phyloP scores from a whole-genome alignment of 768 basidiomycete genomes.

The Dentipellis fragilis region DNA sequence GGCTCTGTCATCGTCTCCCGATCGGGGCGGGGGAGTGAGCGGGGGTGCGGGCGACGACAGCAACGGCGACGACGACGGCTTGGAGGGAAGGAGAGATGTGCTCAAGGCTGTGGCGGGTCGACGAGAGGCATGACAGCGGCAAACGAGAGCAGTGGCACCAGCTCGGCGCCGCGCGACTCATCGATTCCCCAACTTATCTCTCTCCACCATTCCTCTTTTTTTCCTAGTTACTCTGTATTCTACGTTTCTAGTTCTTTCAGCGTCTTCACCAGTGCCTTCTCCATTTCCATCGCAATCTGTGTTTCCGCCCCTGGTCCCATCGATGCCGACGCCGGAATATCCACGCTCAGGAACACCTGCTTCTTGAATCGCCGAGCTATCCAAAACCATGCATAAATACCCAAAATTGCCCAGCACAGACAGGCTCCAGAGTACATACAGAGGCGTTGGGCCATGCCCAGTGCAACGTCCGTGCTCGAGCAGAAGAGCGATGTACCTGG shows the following conservation, averaged over 20 bases:
- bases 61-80: not conserved
- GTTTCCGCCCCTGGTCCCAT: conserved; percentile 40
- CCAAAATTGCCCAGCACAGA: conserved; percentile 10
- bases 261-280: conserved; percentile 46
- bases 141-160: not conserved
- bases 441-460: conserved; percentile 71
- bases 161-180: not conserved
- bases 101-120: not conserved
- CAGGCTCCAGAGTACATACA: conserved; percentile 35
- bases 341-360: conserved; percentile 67
- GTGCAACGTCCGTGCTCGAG: conserved; percentile 49
- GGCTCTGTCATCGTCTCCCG: conserved; percentile 53
- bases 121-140: not conserved
- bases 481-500: conserved; percentile 58
- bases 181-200: not conserved
- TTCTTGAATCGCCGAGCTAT: conserved; percentile 55
- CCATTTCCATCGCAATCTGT: conserved; percentile 42
- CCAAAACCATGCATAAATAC: conserved; percentile 9
- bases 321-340: conserved; percentile 32
- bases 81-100: conserved; percentile 3
- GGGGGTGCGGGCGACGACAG: not conserved
- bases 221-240: no score
- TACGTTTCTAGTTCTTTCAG: conserved; percentile 27
- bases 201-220: not conserved
- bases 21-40: not conserved